These are phyloP conservation scores for Yarrowia galli DNA, from an alignment of 1,139 yeast species.

Conservation along the genomic window DNA sequence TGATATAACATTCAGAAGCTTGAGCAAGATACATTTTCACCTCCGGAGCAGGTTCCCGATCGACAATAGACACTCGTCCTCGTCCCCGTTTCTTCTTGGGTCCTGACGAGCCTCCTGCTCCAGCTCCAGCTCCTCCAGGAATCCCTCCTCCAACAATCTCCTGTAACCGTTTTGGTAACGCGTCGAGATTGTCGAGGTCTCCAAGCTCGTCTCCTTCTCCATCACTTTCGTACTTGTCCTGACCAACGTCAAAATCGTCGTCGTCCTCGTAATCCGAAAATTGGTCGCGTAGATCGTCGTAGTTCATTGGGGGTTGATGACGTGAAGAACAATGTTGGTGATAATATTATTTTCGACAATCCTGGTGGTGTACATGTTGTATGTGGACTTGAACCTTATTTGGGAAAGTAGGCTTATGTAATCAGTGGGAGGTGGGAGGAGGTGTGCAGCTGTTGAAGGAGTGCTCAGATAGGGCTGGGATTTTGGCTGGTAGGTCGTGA, in stretches of 20 bases:
- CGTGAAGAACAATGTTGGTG: too few species aligned
- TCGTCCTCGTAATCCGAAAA: slow-evolving; percentile 40
- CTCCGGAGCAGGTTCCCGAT: slow-evolving; percentile 42
- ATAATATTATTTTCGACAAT: neutral
- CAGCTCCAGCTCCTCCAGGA: neutral
- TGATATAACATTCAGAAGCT: slow-evolving; percentile 41
- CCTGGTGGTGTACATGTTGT: slow-evolving; percentile 4
- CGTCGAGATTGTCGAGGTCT: slow-evolving; percentile 38
- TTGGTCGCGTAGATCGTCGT: slow-evolving; percentile 39
- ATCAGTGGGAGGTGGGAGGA: too few species aligned
- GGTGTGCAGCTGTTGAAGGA: too few species aligned
- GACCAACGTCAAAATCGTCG: slow-evolving; percentile 39
- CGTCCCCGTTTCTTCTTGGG: slow-evolving; percentile 30
- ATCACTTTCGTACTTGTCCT: slow-evolving; percentile 34
- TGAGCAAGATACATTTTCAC: slow-evolving; percentile 42
- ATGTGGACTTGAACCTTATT: neutral
- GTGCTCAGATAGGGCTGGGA: too few species aligned
- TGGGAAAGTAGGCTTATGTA: too few species aligned
- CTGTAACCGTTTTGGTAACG: slow-evolving; percentile 9
- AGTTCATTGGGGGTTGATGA: slow-evolving; percentile 1
- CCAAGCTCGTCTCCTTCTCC: slow-evolving; percentile 39
- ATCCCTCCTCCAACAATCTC: slow-evolving; percentile 11
- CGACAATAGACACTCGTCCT: slow-evolving; percentile 35
- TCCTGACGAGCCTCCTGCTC: too few species aligned
- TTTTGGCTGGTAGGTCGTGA: too few species aligned